Base-by-base conservation (phyloP, 176 grass and related monocot genomes). In the Alloteropsis semialata region DNA sequence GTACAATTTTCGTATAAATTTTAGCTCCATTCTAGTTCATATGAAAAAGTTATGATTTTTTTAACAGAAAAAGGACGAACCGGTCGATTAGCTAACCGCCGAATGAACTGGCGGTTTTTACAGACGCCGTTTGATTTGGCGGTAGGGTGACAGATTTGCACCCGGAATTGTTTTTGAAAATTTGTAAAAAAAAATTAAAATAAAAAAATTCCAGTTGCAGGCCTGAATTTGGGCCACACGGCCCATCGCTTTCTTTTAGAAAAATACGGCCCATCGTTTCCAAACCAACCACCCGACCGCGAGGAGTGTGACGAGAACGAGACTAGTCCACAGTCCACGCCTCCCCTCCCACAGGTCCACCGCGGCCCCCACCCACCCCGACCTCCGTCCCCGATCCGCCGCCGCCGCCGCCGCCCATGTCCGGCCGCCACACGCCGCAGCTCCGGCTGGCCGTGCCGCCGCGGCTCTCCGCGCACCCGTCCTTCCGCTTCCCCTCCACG, bases 371-470 rank as follows among this genome's bases (percentile, higher is more conserved):
- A 3, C 36, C 72, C n/a, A n/a, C n/a, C 63, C 38, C 56, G 50
- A 73, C 55, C 43, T n/a, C 65, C 41, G 42, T 32, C 62, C 29
- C 57, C 84, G 62, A 87, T 87, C 84, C 60, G 57, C 73, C 46
- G 77, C 65, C 75, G 22, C 42, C 53, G 48, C 19, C 80, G 45
- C 45, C 74, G 43, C 41, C 54, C 49, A 87, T 80, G 32, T 56
- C 79, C 27, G 75, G 39, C 76, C 76, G 87, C 43, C 82, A 85
- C 25, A 34, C 71, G 21, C 69, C 87, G 7, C 83, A 90, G 54
- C 92, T 91, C 76, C 85, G 83, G 36, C 56, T 96, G 19, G 65
- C 88, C 22, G 77, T 93, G 30, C 94, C 90, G 15, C 65, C 85
- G 28, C 92, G 85, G 10, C 71, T 86, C 15, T 10, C 76, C 60